Evolutionary conservation across 2,329 filamentous ascomycete genomes (phyloP), one percentile per base, ranked within the genome.

Genomic region (Phyllosticta paracitricarpa): DNA sequence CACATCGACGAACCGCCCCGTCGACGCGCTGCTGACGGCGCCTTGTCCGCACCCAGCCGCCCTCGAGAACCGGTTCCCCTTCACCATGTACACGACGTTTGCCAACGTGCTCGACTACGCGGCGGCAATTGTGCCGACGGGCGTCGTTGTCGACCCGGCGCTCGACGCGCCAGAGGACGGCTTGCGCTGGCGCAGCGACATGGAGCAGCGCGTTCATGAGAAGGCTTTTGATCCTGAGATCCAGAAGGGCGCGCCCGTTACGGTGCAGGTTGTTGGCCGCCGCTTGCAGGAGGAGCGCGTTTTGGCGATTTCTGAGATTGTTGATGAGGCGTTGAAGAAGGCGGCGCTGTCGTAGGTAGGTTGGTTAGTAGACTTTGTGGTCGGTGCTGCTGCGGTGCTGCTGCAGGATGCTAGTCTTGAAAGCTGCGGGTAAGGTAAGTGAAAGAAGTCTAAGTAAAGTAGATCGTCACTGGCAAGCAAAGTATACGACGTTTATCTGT

Each of bases 81-180:
- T 79, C 64, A 73, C 77, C 61, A 78, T 75, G 54, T 81, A 80
- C 62, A 73, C 72, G 1, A 65, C 66, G 1, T 77, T 66, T 64
- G 74, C 84, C 54, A 86, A 86, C 64, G 56, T 82, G 19, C 65
- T 85, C 19, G 82, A 86, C 66, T 85, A 85, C 62, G 81, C 78
- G 1, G 74, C 73, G 33, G 77, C 79, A 0, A 76, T 81, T 1
- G 74, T 86, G 19, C 84, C 84, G 0, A 80, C 85, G 1, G 33
- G 33, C 9, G 84, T 82, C 0, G 76, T 70, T 53, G 81, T 78
- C 0, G 77, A 85, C 61, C 80, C 81, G 66, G 67, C 58, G 0
- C 57, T 84, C 4, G 84, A 86, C 67, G 65, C 71, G 14, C 67
- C 73, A 25, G 71, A 78, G 48, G 35, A 65, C 3, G 68, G 14